Base-by-base conservation (phyloP, 495 filamentous ascomycete genomes). In the Pseudotulostoma volvatum region DNA sequence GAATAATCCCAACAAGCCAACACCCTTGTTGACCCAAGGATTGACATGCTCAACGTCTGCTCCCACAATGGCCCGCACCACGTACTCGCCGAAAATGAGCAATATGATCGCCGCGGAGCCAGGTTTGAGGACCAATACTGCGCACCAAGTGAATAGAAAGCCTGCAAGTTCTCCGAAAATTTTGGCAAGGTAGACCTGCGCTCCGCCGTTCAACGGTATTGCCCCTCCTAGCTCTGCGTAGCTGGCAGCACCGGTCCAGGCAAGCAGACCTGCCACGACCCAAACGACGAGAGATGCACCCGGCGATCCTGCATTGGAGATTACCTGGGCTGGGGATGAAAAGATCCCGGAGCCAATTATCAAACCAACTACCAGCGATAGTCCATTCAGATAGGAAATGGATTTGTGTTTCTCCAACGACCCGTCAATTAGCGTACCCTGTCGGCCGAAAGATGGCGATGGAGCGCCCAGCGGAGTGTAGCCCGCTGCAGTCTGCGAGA, bases 341-440 rank as follows among this genome's bases (percentile, higher is more conserved):
- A 97, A 97, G 49, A 97, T 95, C 1, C 90, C 90, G 13, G 82
- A 87, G n/a, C 90, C 90, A 47, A 97, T 96, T 54, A 95, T 90
- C 34, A 97, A 51, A 4, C 92, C 88, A 7, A 96, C 73, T 13
- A 96, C 78, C 13, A 97, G 63, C 13, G 84, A 88, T 23, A 97
- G 56, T 0, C 92, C 88, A 59, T 96, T 97, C 20, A 95, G 52
- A 47, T 88, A 96, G 11, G 92, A 94, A 50, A 97, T 55, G 1
- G 84, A 88, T 64, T 97, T 97, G 60, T 93, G 81, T 52, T 84
- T 85, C 63, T 97, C 90, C 44, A 97, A 58, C 7, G 77, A 81
- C 14, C 57, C 70, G 41, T 71, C 66, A 4, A 63, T 61, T 4
- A 70, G 50, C 17, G 54, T 58, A 7, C 45, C 48, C 34, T 63